Base-by-base conservation (phyloP, 129 eudicot genomes). In the Helianthus tuberosus region DNA sequence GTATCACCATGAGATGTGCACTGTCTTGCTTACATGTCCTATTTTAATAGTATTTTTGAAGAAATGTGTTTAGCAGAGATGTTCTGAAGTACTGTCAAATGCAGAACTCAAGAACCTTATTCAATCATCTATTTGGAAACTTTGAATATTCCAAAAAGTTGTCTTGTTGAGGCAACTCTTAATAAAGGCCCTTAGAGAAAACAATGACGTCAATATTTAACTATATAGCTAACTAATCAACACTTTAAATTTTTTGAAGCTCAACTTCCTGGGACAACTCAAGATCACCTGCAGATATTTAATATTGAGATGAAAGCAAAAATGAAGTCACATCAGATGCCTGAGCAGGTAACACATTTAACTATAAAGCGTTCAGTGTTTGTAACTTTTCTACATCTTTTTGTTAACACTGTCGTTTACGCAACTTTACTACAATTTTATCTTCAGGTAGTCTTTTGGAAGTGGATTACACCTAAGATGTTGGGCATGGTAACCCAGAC, bases 281-380 rank as follows among this genome's bases (percentile, higher is more conserved):
- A 95, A 81, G 99, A 95, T 81, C 97, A 91, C 76, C 76, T 95
- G 55, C 99, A 95, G 84, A 91, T 95, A 73, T 95, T 95, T 73
- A 95, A 95, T 76, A 95, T 95, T 66, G 99, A 95, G 83, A 76
- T 86, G 74, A 95, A 95, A 79, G 89, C 96, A 23, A 95, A 95
- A 74, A 78, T 95, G 82, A 95, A 95, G 81, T 91, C 99, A 44
- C 86, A 95, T 84, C 99, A 91, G 89, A 95, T 95, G 99, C 99
- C 99, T 57, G 99, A 95, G 86, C 99, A 95, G 99, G 99, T 88
- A 48, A 74, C 35, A 7, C 12, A 11, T 74, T 68, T 78, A 8
- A 53, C 6, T 17, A 43, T 67, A 6, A 49, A 52, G 69, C 32
- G 51, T 60, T 53, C 48, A 35, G 0, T 80, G 25, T 72, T 63